Conservation (phyloP, 2,329 filamentous ascomycete species). For the Gaeumannomyces tritici region DNA sequence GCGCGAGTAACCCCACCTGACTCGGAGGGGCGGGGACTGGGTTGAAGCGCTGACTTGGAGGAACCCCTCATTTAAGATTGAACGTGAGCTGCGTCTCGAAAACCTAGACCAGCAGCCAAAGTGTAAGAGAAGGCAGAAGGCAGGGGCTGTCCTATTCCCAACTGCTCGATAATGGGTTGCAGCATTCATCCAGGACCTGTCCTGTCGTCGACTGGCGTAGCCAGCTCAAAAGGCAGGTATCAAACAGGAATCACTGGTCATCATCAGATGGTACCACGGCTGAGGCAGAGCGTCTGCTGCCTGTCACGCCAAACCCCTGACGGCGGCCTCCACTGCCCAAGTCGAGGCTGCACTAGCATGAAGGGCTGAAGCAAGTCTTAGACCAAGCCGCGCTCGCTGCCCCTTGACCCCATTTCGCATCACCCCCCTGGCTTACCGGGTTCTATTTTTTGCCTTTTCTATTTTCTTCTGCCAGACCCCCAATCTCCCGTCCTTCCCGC, state of each 20-base stretch:
- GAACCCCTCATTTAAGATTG: neutral
- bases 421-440: neutral
- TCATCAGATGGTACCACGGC: no score
- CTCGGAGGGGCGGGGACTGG: neutral
- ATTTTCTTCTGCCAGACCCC: neutral
- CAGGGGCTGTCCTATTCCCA: neutral
- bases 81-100: neutral
- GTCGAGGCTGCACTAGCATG: neutral
- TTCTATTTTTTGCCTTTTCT: neutral
- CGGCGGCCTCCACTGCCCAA: neutral
- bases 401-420: neutral
- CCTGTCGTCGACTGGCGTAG: neutral
- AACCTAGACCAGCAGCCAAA: neutral
- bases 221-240: neutral
- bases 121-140: neutral
- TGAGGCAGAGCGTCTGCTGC: no score
- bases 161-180: neutral
- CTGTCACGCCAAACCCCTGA: neutral
- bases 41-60: neutral
- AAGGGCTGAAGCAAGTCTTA: neutral
- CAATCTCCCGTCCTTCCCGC: neutral
- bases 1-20: neutral
- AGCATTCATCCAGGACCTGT: no score
- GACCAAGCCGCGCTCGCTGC: neutral
- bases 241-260: no score